Base-by-base conservation (phyloP, 345 rosid species). In the Cardamine resedifolia region DNA sequence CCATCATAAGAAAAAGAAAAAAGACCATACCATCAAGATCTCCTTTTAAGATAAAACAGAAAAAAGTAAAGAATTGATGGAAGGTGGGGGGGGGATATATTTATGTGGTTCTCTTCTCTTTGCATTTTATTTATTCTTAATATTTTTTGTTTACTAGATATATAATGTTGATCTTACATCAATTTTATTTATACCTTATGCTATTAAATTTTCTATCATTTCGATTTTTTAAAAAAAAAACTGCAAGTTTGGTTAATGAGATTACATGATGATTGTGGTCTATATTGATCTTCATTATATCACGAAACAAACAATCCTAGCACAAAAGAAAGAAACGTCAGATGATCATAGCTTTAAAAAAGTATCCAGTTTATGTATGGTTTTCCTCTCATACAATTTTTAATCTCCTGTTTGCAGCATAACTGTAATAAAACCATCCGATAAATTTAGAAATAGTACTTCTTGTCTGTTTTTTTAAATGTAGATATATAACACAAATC, bases 21-120 rank as follows among this genome's bases (percentile, higher is more conserved):
- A 38, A 39, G 20, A 53, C 43, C 47, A 31, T 36, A 58, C 26
- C 36, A 69, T 50, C 14, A 63, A 63, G 39, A 27, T 10, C 16
- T 33, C n/a, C 49, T 45, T 73, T 64, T 47, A 7, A 33, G 52
- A 65, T 26, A 18, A 15, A 56, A 64, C 36, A 44, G 66, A 57
- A 31, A 73, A 73, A 64, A 57, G 50, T 21, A 53, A 65, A 9
- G 77, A 65, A 64, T 65, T 57, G 65, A 64, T 56, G 64, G 31
- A 55, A 24, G 27, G 43, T 64, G 65, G 74, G 71, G 71, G 56
- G 34, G 56, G 49, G n/a, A n/a, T n/a, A n/a, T n/a, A 45, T 58
- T 18, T 16, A 12, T 64, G 66, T 65, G 77, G 77, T 73, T 59
- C 74, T 70, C 48, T 50, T 27, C 3, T 50, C 41, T 61, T 27